Conservation (phyloP, 2,329 filamentous ascomycete genomes). For the Cladosporium cucumerinum region DNA sequence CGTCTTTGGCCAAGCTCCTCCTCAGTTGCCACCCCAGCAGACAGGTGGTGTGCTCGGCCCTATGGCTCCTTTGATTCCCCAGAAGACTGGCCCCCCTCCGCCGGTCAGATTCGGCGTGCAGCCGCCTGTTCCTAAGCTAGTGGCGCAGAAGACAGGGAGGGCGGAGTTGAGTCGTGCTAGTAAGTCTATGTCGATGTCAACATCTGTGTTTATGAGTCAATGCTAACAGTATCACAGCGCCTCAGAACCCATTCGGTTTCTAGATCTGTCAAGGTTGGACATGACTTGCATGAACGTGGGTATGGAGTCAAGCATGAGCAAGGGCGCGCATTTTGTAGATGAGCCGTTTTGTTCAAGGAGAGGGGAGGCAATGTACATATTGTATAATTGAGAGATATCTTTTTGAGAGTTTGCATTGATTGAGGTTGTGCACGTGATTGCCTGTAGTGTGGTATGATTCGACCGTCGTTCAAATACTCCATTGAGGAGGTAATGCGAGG, state of each 20-base stretch:
- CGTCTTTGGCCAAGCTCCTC: slow-evolving; percentile 45
- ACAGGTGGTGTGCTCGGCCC: slow-evolving; percentile 42
- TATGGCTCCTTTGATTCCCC: slow-evolving; percentile 62
- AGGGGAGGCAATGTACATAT: slow-evolving; percentile 4
- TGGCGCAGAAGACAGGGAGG: slow-evolving; percentile 81
- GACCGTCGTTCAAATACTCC: no score
- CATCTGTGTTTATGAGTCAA: slow-evolving; percentile 9
- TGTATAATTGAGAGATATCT: slow-evolving; percentile 14
- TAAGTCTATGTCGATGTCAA: slow-evolving; percentile 56
- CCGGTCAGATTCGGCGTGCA: slow-evolving; percentile 84
- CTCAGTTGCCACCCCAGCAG: slow-evolving; percentile 57
- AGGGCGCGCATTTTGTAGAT: background rate
- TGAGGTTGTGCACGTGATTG: background rate
- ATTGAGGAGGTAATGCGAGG: no score
- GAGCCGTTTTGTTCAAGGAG: background rate
- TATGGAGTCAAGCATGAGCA: background rate
- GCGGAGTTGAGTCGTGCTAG: slow-evolving; percentile 93
- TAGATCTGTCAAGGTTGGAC: slow-evolving; percentile 31
- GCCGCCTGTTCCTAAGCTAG: slow-evolving; percentile 68
- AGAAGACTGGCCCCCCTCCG: slow-evolving; percentile 82
- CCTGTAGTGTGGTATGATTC: no score
- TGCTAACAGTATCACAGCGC: slow-evolving; percentile 47
- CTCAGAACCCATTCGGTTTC: slow-evolving; percentile 69
- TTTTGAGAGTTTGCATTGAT: background rate
- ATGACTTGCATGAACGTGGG: background rate